Evolutionary conservation across 2,329 filamentous ascomycete species (phyloP).

Genomic region (Sarocladiaceae sp.): DNA sequence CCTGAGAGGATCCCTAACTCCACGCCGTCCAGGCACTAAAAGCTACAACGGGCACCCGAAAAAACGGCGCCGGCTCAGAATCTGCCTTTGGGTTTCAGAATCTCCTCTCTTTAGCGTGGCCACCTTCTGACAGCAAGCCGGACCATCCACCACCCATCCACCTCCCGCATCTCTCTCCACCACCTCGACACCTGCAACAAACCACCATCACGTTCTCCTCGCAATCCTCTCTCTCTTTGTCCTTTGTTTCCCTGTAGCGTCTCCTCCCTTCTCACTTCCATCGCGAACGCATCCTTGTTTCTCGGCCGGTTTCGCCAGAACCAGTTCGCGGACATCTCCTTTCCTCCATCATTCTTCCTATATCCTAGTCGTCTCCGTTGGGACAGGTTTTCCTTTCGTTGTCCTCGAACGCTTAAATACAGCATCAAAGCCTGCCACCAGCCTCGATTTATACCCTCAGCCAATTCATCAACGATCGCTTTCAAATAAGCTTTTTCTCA

Average conservation of each 20-base stretch:
- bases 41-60: neutral
- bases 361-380: neutral
- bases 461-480: neutral
- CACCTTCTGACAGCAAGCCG: no score
- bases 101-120: neutral
- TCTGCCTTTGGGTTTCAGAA: constrained; percentile 6
- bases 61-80: neutral
- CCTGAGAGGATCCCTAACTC: neutral
- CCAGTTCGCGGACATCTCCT: neutral
- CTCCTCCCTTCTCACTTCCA: neutral
- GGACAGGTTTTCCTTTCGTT: constrained; percentile 2
- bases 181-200: neutral
- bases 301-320: neutral
- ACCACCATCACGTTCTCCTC: neutral
- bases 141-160: neutral
- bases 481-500: neutral
- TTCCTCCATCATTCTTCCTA: neutral
- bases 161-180: neutral
- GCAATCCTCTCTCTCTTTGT: constrained; percentile 6
- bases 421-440: neutral
- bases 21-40: constrained; percentile 3
- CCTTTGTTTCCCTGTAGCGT: constrained; percentile 6
- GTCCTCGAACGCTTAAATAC: constrained; percentile 4
- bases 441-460: neutral
- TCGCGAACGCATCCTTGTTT: neutral